These are phyloP conservation scores for Aspergillus uvarum DNA, from an alignment of 2,329 filamentous ascomycete species.

Conservation along the genomic window DNA sequence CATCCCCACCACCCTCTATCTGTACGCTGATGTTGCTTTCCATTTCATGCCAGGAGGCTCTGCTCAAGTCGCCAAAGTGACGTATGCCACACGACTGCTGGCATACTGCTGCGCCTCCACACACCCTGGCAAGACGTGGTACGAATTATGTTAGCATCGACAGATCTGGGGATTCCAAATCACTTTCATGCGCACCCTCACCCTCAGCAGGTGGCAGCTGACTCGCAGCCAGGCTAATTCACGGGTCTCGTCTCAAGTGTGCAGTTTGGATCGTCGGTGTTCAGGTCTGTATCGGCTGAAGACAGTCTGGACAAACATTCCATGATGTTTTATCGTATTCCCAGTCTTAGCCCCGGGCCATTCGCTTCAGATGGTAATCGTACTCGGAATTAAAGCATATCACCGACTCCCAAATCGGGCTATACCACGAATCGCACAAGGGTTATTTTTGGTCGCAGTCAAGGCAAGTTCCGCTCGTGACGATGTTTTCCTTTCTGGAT, in stretches of 20 bases:
- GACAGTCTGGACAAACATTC: no score
- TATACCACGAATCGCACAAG: background rate
- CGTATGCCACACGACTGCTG: background rate
- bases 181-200: background rate
- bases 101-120: conserved; percentile 7
- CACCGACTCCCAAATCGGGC: background rate
- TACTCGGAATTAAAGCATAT: background rate
- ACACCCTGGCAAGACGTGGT: conserved; percentile 2
- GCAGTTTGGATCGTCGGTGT: no score
- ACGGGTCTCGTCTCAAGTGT: background rate
- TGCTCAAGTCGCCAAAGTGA: conserved; percentile 1
- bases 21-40: no score
- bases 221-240: background rate
- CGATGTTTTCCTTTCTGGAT: background rate
- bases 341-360: background rate
- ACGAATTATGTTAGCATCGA: background rate
- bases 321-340: background rate
- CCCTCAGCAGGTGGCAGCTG: background rate
- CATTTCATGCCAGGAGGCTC: background rate
- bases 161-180: background rate
- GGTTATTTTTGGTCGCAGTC: background rate
- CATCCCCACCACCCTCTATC: no score
- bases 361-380: background rate
- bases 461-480: no score
- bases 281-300: no score